These are phyloP conservation scores for Halophytophthora polymorphica DNA, from an alignment of 352 stramenopile species.

Conservation along the genomic window DNA sequence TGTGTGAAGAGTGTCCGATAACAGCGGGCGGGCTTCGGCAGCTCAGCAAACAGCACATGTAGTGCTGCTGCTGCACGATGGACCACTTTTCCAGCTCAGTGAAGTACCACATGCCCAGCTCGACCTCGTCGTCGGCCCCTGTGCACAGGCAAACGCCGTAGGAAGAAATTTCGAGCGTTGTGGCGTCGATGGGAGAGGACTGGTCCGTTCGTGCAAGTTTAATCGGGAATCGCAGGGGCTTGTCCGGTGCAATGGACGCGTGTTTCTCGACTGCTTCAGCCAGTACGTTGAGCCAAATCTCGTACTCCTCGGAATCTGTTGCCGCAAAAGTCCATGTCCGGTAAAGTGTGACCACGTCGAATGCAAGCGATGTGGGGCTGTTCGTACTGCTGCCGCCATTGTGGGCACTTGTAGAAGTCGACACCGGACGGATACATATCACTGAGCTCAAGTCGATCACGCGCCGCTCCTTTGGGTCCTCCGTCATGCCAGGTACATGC, in stretches of 20 bases:
- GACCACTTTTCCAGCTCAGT: constrained; percentile 80
- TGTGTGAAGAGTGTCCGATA: constrained; percentile 8
- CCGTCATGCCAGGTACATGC: constrained; percentile 55
- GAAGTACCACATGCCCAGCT: constrained; percentile 74
- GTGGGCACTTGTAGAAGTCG: constrained; percentile 7
- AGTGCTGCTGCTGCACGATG: constrained; percentile 48
- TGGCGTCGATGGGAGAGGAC: constrained; percentile 36
- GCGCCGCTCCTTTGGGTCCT: constrained; percentile 47
- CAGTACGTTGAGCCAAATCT: constrained; percentile 56
- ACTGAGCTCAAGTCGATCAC: constrained; percentile 69
- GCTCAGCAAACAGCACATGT: constrained; percentile 58
- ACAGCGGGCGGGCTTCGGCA: constrained; percentile 25
- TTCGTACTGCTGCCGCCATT: neutral
- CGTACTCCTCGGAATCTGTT: constrained; percentile 41
- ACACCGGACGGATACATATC: constrained; percentile 61
- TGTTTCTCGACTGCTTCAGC: constrained; percentile 54
- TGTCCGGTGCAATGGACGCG: constrained; percentile 50
- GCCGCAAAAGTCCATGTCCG: constrained; percentile 72
- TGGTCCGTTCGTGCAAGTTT: constrained; percentile 36
- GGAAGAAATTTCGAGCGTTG: constrained; percentile 49
- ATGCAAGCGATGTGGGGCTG: constrained; percentile 24
- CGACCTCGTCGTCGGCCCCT: constrained; percentile 36
- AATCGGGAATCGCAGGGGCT: constrained; percentile 43
- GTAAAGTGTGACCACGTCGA: constrained; percentile 75
- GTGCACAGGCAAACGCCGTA: constrained; percentile 56